Evolutionary conservation across 2,329 filamentous ascomycete genomes (phyloP), one percentile per base, ranked within the genome.

Genomic region (Epichloe gansuensis): DNA sequence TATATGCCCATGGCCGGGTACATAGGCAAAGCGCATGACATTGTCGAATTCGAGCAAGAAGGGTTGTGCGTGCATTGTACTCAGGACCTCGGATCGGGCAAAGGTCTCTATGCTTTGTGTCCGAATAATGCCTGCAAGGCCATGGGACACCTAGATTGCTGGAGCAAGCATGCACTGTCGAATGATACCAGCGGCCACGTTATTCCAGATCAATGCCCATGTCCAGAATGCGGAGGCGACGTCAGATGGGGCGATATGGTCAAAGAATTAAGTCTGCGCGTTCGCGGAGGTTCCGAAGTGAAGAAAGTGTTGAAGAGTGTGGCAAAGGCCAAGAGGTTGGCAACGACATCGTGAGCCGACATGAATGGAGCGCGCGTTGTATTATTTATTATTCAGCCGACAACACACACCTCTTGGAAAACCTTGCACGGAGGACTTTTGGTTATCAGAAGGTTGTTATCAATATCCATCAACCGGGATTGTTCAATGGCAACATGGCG

Each of bases 161-260:
- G 81, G 73, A 74, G 79, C 53, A 66, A 64, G 34, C 71, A 80
- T 55, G 66, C 81, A 2, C 66, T 82, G 2, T 61, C 59, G 1
- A 55, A 61, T 1, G 65, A 69, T 3, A 61, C 60, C 0, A 60
- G 63, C 0, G 66, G 69, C 3, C 66, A 71, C 3, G 60, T 95
- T 1, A 62, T 95, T 1, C 91, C 91, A 0, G 72, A 78, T 1
- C 63, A 73, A 36, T 89, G 89, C 2, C 66, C 60, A 2, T 97
- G 91, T 68, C 88, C 88, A 0, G 69, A 70, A 21, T 97, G 91
- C 62, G 68, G 74, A 1, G 71, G 72, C 0, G 66, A 72, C 4
- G 68, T 89, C 2, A 65, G 73, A 49, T 97, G 91, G 91, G 73
- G 75, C 0, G 78, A 85, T 47, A 79, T 96, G 69, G 85, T 94